phyloP scores from a whole-genome alignment of 2,329 filamentous ascomycete genomes.

The Colletotrichum lini region DNA sequence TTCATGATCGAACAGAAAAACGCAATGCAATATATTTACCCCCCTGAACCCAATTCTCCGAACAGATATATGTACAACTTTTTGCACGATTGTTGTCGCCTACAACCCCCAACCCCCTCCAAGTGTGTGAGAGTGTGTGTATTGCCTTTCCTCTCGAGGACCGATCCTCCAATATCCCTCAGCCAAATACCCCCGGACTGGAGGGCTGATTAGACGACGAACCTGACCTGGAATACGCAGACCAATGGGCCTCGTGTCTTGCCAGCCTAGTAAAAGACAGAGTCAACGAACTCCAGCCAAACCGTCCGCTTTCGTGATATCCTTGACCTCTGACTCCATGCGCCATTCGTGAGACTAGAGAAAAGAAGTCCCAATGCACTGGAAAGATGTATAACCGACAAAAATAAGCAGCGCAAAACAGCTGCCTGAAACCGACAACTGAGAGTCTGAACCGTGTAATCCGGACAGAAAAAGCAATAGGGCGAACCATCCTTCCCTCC shows the following conservation, averaged over 20 bases:
- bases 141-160: background rate
- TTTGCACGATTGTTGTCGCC: conserved; percentile 46
- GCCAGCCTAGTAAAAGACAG: conserved; percentile 39
- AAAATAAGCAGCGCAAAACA: conserved; percentile 36
- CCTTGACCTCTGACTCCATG: conserved; percentile 58
- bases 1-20: conserved; percentile 26
- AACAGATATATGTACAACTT: conserved; percentile 61
- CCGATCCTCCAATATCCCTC: conserved; percentile 14
- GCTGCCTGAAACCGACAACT: conserved; percentile 36
- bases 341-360: conserved; percentile 56
- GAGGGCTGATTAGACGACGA: conserved; percentile 17
- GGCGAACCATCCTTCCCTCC: conserved; percentile 10
- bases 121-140: conserved; percentile 7
- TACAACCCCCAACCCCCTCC: conserved; percentile 2
- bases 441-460: conserved; percentile 24
- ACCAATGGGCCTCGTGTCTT: conserved; percentile 25
- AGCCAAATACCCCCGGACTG: conserved; percentile 8
- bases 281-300: conserved; percentile 54
- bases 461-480: conserved; percentile 34
- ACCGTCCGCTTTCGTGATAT: conserved; percentile 51
- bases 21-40: conserved; percentile 46
- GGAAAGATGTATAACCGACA: conserved; percentile 38
- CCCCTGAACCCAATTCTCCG: conserved; percentile 51
- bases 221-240: conserved; percentile 18
- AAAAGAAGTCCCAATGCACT: conserved; percentile 39